Evolutionary conservation across 257 asterid genomes (phyloP), one percentile per base, ranked within the genome.

Genomic region (Osmanthus fragrans): DNA sequence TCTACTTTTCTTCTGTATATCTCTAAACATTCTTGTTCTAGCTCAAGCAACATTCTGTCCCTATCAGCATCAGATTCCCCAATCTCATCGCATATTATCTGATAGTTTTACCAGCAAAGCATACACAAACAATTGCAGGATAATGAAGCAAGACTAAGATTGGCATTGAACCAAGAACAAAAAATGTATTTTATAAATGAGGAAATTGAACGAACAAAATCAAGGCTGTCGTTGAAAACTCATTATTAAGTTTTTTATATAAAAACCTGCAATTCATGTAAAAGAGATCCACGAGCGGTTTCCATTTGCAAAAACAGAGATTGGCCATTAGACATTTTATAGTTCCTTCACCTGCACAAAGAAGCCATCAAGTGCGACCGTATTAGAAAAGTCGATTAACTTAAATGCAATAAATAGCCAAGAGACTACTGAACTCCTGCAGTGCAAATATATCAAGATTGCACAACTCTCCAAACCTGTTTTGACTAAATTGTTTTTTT

Each of bases 81-180:
- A 75, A 96, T 98, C 85, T 96, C 99, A 49, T 96, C 97, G 98
- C 99, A 96, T 85, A 96, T 93, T 77, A 93, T 92, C 99, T 96
- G 85, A 80, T 68, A 70, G 25, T 51, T 77, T 77, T 36, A 72
- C 54, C 87, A 78, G 27, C 40, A 75, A 65, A 81, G 30, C 18
- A 23, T 25, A 9, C 65, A 56, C 25, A 60, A 60, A 60, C 25
- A 21, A 8, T 25, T 25, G n/a, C 68, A 25, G 72, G 29, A 33
- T 29, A 49, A 75, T 13, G 33, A 71, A 75, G 40, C 30, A 15
- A 42, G 12, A 71, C 40, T 42, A 36, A 39, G 58, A 54, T 30
- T 79, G 60, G 34, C 21, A 79, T 16, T 74, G 27, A 56, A 56
- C 65, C 29, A 51, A 34, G 33, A 23, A 16, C 30, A 75, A 0